Evolutionary conservation across 192 early-diverging fungal genomes (phyloP), one percentile per base, ranked within the genome.

Genomic region (Spizellomyces punctatus): DNA sequence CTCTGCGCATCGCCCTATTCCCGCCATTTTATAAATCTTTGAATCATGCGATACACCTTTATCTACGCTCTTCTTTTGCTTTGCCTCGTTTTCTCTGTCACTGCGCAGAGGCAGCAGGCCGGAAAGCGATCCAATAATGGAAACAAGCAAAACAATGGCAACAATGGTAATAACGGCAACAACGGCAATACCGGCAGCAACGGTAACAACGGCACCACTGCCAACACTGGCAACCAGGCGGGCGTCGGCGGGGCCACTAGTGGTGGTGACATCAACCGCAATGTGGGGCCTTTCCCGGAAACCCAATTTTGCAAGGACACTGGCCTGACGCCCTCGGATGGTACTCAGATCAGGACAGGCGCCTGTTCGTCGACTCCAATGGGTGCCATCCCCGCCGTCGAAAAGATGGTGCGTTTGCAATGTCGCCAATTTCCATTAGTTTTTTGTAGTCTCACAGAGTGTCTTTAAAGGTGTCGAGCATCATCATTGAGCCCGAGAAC

Each of bases 211-310:
- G 74, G 69, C 64, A 63, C 67, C 50, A 74, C 78, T 61, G 69
- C 74, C 72, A 79, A 64, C 69, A 59, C 76, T 59, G 76, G 73
- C 36, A 77, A 67, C 61, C 72, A 63, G 57, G 72, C 55, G 57
- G 67, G 67, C 67, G 73, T 61, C 59, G 62, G 70, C 47, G 73
- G 76, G 56, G 70, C 76, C 70, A 79, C 62, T 66, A 59, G 75
- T 59, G 74, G 69, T 46, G 73, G 63, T 48, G 73, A 70, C 58
- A 73, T 54, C 63, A 66, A 66, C 66, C 69, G 64, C 55, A 54
- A 71, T 69, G 48, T 36, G 27, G 3, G 1, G 27, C 27, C 48
- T 70, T 45, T 43, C 60, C 19, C 10, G 16, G 14, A 44, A n/a
- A 57, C 27, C 19, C 14, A 45, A 14, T 74, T 67, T 36, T 72